Conservation (phyloP, 352 stramenopile genomes). For the Globisporangium paddicum region DNA sequence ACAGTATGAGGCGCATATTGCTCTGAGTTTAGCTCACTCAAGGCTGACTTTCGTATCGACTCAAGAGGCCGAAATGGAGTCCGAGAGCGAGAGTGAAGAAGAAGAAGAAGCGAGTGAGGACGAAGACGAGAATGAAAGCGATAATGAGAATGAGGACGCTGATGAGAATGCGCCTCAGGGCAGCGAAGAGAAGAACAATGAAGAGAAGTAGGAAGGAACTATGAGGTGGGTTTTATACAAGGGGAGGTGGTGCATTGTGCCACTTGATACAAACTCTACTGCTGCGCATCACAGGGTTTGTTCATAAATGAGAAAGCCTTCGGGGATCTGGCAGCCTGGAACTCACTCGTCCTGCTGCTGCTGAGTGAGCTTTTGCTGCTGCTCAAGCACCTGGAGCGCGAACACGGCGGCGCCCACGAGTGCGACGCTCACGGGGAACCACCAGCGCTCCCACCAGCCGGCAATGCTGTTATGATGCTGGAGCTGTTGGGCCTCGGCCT, state of each 20-base stretch:
- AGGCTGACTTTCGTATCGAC: too few relatives aligned
- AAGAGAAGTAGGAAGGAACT: conserved; percentile 5
- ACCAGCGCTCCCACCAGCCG: conserved; percentile 17
- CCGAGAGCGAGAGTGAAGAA: conserved; percentile 45
- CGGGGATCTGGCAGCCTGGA: too few relatives aligned
- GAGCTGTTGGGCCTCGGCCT: background rate
- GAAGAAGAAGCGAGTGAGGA: conserved; percentile 19
- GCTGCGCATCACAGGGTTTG: background rate
- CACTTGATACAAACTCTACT: background rate
- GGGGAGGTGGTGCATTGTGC: background rate
- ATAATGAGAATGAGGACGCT: conserved; percentile 6
- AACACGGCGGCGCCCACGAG: conserved; percentile 10
- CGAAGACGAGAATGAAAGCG: conserved; percentile 18
- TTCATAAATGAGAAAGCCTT: too few relatives aligned
- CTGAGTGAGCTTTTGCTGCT: background rate
- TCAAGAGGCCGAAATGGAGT: conserved; percentile 32
- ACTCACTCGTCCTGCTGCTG: conserved; percentile 4
- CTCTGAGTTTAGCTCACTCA: too few relatives aligned
- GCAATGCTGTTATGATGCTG: conserved; percentile 9
- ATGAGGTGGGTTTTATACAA: background rate
- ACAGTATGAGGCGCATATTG: too few relatives aligned
- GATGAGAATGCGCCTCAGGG: conserved; percentile 22
- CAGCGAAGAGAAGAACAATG: conserved; percentile 13
- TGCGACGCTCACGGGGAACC: conserved; percentile 12
- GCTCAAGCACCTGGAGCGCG: conserved; percentile 12